A percentile compares a stretch with the other conserved stretches of the same genome.
phyloP scores from a whole-genome alignment of 805 yeast genomes.

The Suhomyces sp. region DNA sequence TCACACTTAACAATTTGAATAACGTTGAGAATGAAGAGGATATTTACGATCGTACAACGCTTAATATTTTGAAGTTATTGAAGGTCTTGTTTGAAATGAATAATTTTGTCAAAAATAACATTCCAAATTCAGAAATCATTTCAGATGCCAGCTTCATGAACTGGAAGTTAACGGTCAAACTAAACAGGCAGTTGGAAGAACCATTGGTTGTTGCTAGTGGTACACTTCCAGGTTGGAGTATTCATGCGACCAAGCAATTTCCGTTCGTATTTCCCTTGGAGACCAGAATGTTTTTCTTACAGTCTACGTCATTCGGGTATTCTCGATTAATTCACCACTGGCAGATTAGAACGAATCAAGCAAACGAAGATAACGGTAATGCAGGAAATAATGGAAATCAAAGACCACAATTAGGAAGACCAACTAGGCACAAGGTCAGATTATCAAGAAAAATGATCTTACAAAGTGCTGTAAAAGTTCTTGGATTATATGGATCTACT shows the following conservation, averaged over 20 bases:
- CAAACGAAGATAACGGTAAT: slow-evolving; percentile 30
- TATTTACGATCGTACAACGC: slow-evolving; percentile 28
- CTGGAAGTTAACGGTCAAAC: slow-evolving; percentile 80
- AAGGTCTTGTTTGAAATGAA: slow-evolving; percentile 47
- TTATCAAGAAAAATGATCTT: slow-evolving; percentile 69
- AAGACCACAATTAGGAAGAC: slow-evolving; percentile 63
- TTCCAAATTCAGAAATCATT: slow-evolving; percentile 13
- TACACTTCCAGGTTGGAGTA: slow-evolving; percentile 81
- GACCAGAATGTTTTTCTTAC: slow-evolving; percentile 72
- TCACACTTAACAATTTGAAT: slow-evolving; percentile 8
- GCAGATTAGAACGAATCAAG: slow-evolving; percentile 51
- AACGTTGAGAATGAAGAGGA: slow-evolving; percentile 20
- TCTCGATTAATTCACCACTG: slow-evolving; percentile 78
- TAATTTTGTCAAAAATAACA: slow-evolving; percentile 18
- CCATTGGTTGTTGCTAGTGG: slow-evolving; percentile 86
- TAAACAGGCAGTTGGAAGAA: slow-evolving; percentile 85
- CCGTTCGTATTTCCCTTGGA: slow-evolving; percentile 86
- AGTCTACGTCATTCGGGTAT: slow-evolving; percentile 88
- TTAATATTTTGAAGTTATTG: slow-evolving; percentile 47
- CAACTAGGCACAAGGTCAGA: slow-evolving; percentile 76
- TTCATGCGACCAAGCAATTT: slow-evolving; percentile 65
- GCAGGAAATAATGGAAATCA: slow-evolving; percentile 10
- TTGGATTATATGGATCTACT: slow-evolving; percentile 72
- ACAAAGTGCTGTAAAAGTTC: slow-evolving; percentile 74
- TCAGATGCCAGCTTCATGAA: slow-evolving; percentile 52